Evolutionary conservation across 176 grass and related monocot genomes (phyloP), one percentile per base, ranked within the genome.

Genomic region (Lolium rigidum): DNA sequence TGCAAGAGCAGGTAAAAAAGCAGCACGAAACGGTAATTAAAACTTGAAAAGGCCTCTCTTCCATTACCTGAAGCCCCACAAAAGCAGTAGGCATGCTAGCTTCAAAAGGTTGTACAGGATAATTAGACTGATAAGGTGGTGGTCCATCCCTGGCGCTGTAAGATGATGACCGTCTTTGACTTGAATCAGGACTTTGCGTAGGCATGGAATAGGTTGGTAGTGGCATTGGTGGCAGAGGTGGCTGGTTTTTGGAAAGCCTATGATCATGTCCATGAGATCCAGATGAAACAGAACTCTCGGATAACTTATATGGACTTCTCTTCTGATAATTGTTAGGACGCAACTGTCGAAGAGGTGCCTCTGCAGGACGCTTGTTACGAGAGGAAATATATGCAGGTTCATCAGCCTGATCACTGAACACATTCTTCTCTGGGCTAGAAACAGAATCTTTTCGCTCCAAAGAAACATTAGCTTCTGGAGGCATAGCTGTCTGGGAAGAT

Each of bases 211-310:
- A 61, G 85, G 28, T 57, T 82, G 96, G 90, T 67, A 92, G 93
- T n/a, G 96, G 96, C 74, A 86, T 95, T 13, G 88, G 88, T 77
- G 96, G 96, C 76, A 98, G 76, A 86, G 96, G 96, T 66, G 90
- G 96, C 63, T 98, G 92, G 83, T 79, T 94, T 59, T 79, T 93
- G 66, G 66, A 75, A 92, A 82, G 4, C 35, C 80, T 92, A 79
- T 68, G 86, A 64, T 92, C 86, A 77, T 92, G 82, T 57, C 87
- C 76, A 80, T 64, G 80, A 37, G 80, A 90, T 64, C 82, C 85
- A 83, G 82, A 79, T 63, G 87, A 78, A 46, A 83, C 0, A 80
- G 87, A 88, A 83, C 46, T 61, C 35, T 94, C 93, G 50, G 78
- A 60, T 31, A 81, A 74, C 24, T 78, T 89, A 5, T 56, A 81